A percentile compares a stretch with the other conserved stretches of the same genome.
Conservation (phyloP, 805 yeast genomes). For the Wickerhamiella cacticola region DNA sequence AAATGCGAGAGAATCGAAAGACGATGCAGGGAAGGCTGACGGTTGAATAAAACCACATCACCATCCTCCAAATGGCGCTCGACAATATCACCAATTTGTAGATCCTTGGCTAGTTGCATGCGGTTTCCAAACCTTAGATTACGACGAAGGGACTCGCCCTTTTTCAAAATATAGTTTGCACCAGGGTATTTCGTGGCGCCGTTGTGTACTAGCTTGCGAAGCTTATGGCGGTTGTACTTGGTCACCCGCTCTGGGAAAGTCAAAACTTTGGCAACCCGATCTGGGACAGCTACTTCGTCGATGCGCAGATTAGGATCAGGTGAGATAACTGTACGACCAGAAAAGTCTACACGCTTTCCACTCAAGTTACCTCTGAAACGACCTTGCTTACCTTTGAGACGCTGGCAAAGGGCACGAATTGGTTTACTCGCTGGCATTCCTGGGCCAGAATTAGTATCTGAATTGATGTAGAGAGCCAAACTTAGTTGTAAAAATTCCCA, state of each 20-base stretch:
- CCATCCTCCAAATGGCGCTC: constrained; percentile 97
- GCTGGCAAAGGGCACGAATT: constrained; percentile 91
- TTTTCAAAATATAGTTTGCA: constrained; percentile 80
- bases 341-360: constrained; percentile 97
- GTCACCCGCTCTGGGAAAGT: constrained; percentile 95
- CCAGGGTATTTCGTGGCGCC: constrained; percentile 94
- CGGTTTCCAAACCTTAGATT: constrained; percentile 85
- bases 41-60: constrained; percentile 85
- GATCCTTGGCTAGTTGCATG: constrained; percentile 56
- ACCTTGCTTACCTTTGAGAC: constrained; percentile 97
- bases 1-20: constrained; percentile 87
- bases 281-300: constrained; percentile 98
- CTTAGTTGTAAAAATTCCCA: constrained; percentile 96
- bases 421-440: constrained; percentile 45
- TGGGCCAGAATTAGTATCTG: constrained; percentile 69
- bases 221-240: constrained; percentile 66
- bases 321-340: constrained; percentile 95
- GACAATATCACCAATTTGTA: constrained; percentile 81
- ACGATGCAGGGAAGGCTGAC: constrained; percentile 96
- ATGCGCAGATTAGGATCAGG: constrained; percentile 94
- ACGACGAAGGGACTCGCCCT: constrained; percentile 59
- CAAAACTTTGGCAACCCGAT: constrained; percentile 84
- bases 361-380: constrained; percentile 96
- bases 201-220: constrained; percentile 58
- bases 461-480: constrained; percentile 93